These are phyloP conservation scores for Buddleja alternifolia DNA, from an alignment of 257 asterid species.

Conservation along the genomic window DNA sequence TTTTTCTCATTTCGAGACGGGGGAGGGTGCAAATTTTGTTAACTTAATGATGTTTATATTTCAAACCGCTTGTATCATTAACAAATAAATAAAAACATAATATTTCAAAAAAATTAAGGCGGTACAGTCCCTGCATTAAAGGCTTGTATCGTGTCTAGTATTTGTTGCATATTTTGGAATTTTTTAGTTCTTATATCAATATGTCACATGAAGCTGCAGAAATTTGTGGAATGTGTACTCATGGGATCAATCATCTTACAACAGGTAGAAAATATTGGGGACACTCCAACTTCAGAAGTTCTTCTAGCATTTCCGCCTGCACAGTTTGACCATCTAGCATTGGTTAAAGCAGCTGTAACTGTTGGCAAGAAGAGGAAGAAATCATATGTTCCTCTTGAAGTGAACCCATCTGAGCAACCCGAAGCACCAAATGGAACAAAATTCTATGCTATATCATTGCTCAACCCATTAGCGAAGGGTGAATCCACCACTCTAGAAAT, in stretches of 20 bases:
- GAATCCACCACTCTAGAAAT: constrained; percentile 73
- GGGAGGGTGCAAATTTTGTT: too few relatives aligned
- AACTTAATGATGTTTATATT: too few relatives aligned
- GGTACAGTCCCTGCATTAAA: too few relatives aligned
- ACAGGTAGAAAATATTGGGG: constrained; percentile 82
- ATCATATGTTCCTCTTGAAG: constrained; percentile 68
- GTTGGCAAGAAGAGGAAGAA: constrained; percentile 88
- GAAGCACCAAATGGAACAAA: constrained; percentile 79
- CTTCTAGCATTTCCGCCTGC: constrained; percentile 80
- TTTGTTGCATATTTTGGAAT: constrained; percentile 2
- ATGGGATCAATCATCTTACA: constrained; percentile 26
- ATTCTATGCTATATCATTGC: constrained; percentile 60
- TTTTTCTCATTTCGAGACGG: too few relatives aligned
- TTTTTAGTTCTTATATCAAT: background rate
- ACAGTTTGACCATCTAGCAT: constrained; percentile 73
- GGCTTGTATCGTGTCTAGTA: background rate
- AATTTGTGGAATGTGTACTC: constrained; percentile 13
- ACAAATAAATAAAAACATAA: background rate
- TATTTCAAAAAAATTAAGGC: background rate
- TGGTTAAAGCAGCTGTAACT: constrained; percentile 72
- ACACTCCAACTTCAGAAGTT: constrained; percentile 68
- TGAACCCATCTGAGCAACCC: constrained; percentile 54
- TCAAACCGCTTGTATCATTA: too few relatives aligned
- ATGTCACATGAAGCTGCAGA: constrained; percentile 20
- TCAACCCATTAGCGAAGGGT: constrained; percentile 62